Percentiles rank a stretch among this genome's conserved stretches.
Conservation (phyloP, 176 grass and related monocot genomes). For the Phoenix roebelenii region DNA sequence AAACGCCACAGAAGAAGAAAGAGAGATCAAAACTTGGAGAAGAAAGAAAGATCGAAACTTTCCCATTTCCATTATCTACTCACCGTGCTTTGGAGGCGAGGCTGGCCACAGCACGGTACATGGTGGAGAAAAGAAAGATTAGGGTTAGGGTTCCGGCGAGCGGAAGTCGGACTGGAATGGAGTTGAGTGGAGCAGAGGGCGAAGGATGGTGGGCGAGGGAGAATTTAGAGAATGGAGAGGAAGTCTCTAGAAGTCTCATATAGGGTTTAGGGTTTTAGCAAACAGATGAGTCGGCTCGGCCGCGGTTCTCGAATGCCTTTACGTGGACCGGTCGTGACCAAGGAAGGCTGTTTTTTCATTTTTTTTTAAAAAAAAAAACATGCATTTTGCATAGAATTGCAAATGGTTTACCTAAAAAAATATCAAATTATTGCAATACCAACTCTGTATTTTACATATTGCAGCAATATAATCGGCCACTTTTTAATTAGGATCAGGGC, state of each 20-base stretch:
- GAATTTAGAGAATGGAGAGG: constrained; percentile 33
- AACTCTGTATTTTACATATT: too few species aligned
- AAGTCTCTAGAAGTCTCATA: constrained; percentile 59
- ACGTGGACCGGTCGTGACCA: too few species aligned
- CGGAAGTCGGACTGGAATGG: not conserved
- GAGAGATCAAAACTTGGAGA: not conserved
- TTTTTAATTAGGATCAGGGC: too few species aligned
- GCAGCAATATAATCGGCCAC: too few species aligned
- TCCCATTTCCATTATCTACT: constrained; percentile 2
- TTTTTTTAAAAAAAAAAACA: too few species aligned
- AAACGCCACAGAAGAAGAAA: too few species aligned
- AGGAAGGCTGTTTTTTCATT: too few species aligned
- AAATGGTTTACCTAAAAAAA: too few species aligned
- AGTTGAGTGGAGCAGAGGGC: constrained; percentile 6
- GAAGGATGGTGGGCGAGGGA: not conserved
- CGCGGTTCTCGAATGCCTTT: too few species aligned
- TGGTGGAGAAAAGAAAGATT: constrained; percentile 14
- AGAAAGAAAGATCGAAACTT: not conserved
- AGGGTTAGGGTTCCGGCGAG: not conserved
- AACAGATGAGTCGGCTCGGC: not conserved
- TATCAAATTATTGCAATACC: too few species aligned
- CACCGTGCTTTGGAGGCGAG: constrained; percentile 72
- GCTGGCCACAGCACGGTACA: constrained; percentile 61
- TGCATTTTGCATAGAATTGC: too few species aligned
- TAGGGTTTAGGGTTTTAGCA: constrained; percentile 72